Conservation (phyloP, 2,329 filamentous ascomycete genomes). For the Triangularia setosa region DNA sequence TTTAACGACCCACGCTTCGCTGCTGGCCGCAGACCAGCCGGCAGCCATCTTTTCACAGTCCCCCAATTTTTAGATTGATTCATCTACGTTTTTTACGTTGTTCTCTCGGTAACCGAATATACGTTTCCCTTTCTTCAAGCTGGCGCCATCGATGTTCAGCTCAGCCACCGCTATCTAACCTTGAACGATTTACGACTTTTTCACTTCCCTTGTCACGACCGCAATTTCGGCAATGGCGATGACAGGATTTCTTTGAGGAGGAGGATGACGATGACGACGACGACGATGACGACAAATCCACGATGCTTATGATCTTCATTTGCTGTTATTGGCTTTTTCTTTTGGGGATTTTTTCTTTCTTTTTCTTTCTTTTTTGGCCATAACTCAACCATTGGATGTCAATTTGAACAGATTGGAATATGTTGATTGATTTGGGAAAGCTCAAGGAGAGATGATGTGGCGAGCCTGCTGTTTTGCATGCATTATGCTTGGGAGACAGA, state of each 20-base stretch:
- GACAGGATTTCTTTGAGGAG: no score
- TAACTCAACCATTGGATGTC: background rate
- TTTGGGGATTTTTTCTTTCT: background rate
- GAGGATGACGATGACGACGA: no score
- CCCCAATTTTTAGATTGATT: background rate
- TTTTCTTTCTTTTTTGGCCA: background rate
- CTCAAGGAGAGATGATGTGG: no score
- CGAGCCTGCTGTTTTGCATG: no score
- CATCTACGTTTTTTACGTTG: background rate
- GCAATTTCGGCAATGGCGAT: background rate
- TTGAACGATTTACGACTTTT: background rate
- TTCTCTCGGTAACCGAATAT: background rate
- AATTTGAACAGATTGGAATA: background rate
- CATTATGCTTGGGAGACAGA: background rate
- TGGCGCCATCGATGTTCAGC: background rate
- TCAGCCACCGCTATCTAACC: background rate
- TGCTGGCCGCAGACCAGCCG: constrained; percentile 13
- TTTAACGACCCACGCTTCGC: background rate
- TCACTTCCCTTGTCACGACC: background rate
- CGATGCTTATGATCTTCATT: background rate
- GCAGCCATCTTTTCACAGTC: background rate
- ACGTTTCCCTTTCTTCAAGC: background rate
- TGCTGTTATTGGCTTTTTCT: background rate
- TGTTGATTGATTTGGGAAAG: no score
- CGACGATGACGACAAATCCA: no score